These are phyloP conservation scores for Artemisia argyi DNA, from an alignment of 129 eudicot genomes.

Conservation along the genomic window DNA sequence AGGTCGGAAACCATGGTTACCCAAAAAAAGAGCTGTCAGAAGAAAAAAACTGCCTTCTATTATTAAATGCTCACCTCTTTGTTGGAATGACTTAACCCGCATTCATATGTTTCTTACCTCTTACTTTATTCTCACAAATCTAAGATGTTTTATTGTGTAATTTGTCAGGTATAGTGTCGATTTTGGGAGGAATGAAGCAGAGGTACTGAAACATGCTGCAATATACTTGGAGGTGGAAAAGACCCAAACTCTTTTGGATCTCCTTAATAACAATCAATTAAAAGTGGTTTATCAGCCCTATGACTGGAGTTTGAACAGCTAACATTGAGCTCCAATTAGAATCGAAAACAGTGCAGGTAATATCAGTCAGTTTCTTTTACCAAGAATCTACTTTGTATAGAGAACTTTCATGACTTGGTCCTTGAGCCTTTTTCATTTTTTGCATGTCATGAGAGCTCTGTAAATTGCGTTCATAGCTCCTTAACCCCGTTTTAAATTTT, in stretches of 20 bases:
- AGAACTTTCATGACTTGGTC: slow-evolving; percentile 7
- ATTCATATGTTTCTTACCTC: background rate
- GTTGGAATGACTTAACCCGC: background rate
- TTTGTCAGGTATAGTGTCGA: slow-evolving; percentile 63
- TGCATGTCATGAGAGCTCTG: slow-evolving; percentile 5
- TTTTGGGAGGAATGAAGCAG: slow-evolving; percentile 67
- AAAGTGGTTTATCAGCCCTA: slow-evolving; percentile 69
- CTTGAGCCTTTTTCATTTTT: slow-evolving; percentile 20
- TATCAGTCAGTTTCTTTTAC: slow-evolving; percentile 1
- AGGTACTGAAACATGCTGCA: slow-evolving; percentile 71
- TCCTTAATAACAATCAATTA: slow-evolving; percentile 46
- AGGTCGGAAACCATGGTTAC: too few species aligned
- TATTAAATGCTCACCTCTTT: background rate
- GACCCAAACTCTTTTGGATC: slow-evolving; percentile 50
- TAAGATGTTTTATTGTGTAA: background rate
- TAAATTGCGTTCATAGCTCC: too few species aligned
- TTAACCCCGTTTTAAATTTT: too few species aligned
- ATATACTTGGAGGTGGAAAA: slow-evolving; percentile 52
- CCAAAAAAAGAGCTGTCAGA: too few species aligned
- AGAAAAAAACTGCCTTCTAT: too few species aligned
- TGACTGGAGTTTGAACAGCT: slow-evolving; percentile 73
- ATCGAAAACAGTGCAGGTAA: slow-evolving; percentile 23
- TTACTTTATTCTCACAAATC: background rate
- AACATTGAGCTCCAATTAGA: slow-evolving; percentile 1
- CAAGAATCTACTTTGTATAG: background rate